Percentiles rank a stretch among this genome's conserved stretches.
These are phyloP conservation scores for Casuarina glauca DNA, from an alignment of 306 rosid genomes.

Conservation along the genomic window DNA sequence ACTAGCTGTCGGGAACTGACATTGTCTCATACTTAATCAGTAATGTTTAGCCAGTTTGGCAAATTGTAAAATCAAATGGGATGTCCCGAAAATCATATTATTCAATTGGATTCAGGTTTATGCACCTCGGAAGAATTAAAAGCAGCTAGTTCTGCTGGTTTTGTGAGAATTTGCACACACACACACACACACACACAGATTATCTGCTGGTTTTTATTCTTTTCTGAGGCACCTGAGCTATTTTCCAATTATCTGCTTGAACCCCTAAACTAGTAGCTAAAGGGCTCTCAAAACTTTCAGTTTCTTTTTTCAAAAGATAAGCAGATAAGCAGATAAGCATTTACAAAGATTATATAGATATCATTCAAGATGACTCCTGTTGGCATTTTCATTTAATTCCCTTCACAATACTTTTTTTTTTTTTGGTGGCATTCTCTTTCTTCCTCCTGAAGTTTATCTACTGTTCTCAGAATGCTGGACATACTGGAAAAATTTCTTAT, in stretches of 20 bases:
- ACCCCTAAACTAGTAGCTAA: background rate
- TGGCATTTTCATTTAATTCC: slow-evolving; percentile 16
- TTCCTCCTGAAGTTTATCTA: slow-evolving; percentile 31
- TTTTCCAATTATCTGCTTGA: background rate
- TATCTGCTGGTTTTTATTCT: too few species aligned
- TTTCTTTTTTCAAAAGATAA: background rate
- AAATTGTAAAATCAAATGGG: background rate
- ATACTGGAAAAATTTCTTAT: slow-evolving; percentile 87
- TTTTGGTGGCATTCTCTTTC: background rate
- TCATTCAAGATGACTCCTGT: slow-evolving; percentile 8
- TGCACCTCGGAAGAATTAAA: background rate
- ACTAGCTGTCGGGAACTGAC: too few species aligned
- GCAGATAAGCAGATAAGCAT: background rate
- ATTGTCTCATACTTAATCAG: background rate
- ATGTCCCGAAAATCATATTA: background rate
- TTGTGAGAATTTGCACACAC: background rate
- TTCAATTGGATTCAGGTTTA: background rate
- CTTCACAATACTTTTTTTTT: background rate
- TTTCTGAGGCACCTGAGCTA: too few species aligned
- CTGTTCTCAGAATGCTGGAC: slow-evolving; percentile 79
- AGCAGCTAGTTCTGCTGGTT: background rate
- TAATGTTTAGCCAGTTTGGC: background rate
- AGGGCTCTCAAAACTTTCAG: background rate
- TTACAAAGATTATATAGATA: background rate
- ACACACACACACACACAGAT: too few species aligned